Evolutionary conservation across 768 basidiomycete genomes (phyloP), one percentile per base, ranked within the genome.

Genomic region (Chalciporus pseudorubinellus): DNA sequence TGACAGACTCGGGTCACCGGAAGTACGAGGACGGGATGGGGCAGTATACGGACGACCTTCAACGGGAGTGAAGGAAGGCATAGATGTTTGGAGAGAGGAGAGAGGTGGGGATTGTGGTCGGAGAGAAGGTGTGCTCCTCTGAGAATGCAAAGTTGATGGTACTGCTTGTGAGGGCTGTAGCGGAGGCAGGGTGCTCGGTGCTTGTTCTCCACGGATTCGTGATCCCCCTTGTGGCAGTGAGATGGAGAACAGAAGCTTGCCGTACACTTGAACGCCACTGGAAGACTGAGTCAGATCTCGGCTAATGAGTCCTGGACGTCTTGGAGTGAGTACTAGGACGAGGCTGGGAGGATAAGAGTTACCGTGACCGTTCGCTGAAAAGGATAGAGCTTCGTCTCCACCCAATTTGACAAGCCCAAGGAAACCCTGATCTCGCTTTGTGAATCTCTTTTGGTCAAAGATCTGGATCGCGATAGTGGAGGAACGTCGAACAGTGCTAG

Each of bases 391-490:
- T 55, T 85, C 79, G 36, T 78, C 59, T 42, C 79, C 83, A 2
- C 74, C 63, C 33, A 85, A 72, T 54, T 77, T 82, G 62, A 82
- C 73, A 13, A 84, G 72, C 42, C 80, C 84, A 36, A 84, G 72
- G 57, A 83, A 85, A 10, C 82, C 92, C 74, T 94, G 92, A 66
- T 94, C 92, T 60, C 85, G 82, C 68, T 84, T 84, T 73, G 80
- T 92, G 73, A 90, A 93, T 69, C 89, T 92, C 64, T 83, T 80
- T 70, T 92, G 85, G 76, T 95, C 93, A 64, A 94, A 93, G 52
- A 95, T 82, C 72, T 95, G 91, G 41, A 95, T 88, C 21, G 80
- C 77, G 62, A 95, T 78, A 59, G 82, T 77, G 31, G 91, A 92
- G 24, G 83, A 83, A 54, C 81, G 84, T 40, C 81, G 85, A 57